Percentiles rank a stretch among this genome's conserved stretches.
Conservation (phyloP, 2,329 filamentous ascomycete genomes). For the Pseudocercospora cruenta region DNA sequence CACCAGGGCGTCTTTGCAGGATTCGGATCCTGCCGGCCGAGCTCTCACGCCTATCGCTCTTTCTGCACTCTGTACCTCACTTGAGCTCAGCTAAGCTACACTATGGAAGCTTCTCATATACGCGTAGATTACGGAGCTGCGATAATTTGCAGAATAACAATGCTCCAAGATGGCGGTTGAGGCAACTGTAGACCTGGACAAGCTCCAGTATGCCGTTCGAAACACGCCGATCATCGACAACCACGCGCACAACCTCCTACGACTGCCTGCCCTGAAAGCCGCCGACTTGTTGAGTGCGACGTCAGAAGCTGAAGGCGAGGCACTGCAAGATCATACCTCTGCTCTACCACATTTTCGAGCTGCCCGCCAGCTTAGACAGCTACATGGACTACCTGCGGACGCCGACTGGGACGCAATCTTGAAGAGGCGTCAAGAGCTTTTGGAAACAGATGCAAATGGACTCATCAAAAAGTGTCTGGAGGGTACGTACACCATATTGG, state of each 20-base stretch:
- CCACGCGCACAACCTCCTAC: constrained; percentile 71
- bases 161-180: constrained; percentile 12
- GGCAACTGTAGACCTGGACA: constrained; percentile 21
- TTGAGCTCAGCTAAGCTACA: neutral
- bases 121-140: neutral
- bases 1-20: neutral
- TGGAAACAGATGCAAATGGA: constrained; percentile 52
- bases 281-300: constrained; percentile 66
- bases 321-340: constrained; percentile 63
- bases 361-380: constrained; percentile 66
- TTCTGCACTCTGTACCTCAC: neutral
- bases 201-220: constrained; percentile 33
- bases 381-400: constrained; percentile 62
- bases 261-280: constrained; percentile 51
- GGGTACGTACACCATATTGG: constrained; percentile 72
- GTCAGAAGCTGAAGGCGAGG: constrained; percentile 72
- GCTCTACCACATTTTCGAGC: constrained; percentile 71
- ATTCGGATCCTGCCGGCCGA: neutral
- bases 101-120: neutral
- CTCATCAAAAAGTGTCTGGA: constrained; percentile 68
- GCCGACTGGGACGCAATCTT: constrained; percentile 64
- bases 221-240: constrained; percentile 69
- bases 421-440: constrained; percentile 51
- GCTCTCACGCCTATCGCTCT: neutral
- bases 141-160: neutral